Percentiles rank a stretch among this genome's conserved stretches.
Evolutionary conservation across 352 stramenopile genomes (phyloP).

Genomic region (Albugo laibachii): DNA sequence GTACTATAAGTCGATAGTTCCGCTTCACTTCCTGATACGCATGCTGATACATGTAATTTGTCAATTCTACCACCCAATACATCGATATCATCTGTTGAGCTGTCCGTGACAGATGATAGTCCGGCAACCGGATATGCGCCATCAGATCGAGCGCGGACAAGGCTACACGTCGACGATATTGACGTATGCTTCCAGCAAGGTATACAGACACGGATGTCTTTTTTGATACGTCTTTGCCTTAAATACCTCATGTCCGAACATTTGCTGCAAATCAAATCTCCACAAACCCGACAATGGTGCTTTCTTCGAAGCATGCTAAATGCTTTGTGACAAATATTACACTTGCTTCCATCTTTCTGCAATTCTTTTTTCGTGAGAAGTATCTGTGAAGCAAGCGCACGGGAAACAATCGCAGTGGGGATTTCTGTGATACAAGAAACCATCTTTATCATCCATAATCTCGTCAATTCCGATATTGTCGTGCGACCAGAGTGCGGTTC

Average conservation of each 20-base stretch:
- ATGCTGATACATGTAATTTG: too few species aligned
- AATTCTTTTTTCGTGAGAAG: constrained; percentile 60
- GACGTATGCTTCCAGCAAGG: constrained; percentile 21
- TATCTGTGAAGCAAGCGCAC: constrained; percentile 32
- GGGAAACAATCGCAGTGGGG: constrained; percentile 34
- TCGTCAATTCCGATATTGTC: constrained; percentile 47
- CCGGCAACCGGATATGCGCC: too few species aligned
- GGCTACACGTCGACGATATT: too few species aligned
- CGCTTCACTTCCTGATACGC: too few species aligned
- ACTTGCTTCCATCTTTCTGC: constrained; percentile 50
- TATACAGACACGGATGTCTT: constrained; percentile 51
- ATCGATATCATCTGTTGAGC: too few species aligned
- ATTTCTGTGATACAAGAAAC: constrained; percentile 51
- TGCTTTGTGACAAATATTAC: constrained; percentile 33
- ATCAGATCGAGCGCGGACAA: too few species aligned
- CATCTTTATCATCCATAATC: constrained; percentile 68
- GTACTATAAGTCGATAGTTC: too few species aligned
- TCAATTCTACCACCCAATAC: too few species aligned
- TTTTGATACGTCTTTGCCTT: constrained; percentile 32
- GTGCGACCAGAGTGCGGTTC: constrained; percentile 49
- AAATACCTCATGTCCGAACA: constrained; percentile 64
- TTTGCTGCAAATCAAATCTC: constrained; percentile 52
- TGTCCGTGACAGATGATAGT: too few species aligned
- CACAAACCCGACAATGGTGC: constrained; percentile 67
- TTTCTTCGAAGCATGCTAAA: constrained; percentile 53